phyloP scores from a whole-genome alignment of 2,329 filamentous ascomycete species.

The Aureobasidium sp. region DNA sequence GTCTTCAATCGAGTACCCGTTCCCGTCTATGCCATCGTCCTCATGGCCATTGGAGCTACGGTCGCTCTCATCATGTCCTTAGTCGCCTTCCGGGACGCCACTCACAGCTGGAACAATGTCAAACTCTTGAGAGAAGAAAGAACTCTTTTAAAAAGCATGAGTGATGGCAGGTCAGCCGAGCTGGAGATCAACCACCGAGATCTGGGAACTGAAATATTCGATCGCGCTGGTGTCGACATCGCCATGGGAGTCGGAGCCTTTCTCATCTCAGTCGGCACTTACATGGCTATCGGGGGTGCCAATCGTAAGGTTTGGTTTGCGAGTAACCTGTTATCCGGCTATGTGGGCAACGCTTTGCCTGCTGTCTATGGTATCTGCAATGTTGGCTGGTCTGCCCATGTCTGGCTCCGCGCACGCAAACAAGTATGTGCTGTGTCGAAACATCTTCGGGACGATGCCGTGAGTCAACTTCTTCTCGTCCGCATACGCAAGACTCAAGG shows the following conservation, averaged over 20 bases:
- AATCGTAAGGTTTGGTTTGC: conserved; percentile 37
- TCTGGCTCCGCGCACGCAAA: conserved; percentile 36
- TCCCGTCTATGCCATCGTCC: conserved; percentile 40
- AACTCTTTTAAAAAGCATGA: conserved; percentile 25
- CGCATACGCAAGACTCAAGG: neutral
- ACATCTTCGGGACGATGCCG: neutral
- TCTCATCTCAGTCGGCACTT: conserved; percentile 46
- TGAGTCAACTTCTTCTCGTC: neutral
- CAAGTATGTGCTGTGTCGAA: conserved; percentile 26
- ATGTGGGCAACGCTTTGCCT: conserved; percentile 47
- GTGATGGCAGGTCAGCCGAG: conserved; percentile 22
- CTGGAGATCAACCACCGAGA: conserved; percentile 44
- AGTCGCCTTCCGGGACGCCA: conserved; percentile 42
- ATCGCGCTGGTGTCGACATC: conserved; percentile 46
- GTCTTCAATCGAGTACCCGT: conserved; percentile 50
- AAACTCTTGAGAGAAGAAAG: conserved; percentile 40
- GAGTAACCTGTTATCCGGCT: conserved; percentile 50
- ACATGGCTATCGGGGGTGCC: conserved; percentile 48
- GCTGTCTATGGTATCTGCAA: conserved; percentile 46
- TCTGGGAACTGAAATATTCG: conserved; percentile 45
- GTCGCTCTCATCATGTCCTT: conserved; percentile 39
- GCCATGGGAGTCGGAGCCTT: conserved; percentile 45
- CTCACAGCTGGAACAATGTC: conserved; percentile 42
- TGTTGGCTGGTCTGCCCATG: conserved; percentile 41
- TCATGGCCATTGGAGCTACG: conserved; percentile 49